Evolutionary conservation across 2,329 filamentous ascomycete genomes (phyloP).

Genomic region (Stemphylium lycopersici): DNA sequence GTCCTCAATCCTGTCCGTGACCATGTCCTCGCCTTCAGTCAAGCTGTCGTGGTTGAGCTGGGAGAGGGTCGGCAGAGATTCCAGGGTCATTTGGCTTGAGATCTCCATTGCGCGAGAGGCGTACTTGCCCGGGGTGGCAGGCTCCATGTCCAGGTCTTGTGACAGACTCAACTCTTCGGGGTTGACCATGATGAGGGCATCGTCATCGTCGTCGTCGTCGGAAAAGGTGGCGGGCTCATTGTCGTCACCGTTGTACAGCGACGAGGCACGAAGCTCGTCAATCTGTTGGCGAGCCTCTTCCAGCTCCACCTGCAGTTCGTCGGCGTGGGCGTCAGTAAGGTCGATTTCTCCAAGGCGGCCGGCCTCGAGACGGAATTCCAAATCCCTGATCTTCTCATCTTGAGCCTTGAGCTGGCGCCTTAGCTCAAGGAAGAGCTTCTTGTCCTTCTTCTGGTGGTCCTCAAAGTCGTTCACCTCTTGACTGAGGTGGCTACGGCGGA

Average conservation of each 20-base stretch:
- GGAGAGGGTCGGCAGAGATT: slow-evolving; percentile 31
- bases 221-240: slow-evolving; percentile 30
- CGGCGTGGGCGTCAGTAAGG: slow-evolving; percentile 43
- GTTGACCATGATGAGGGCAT: slow-evolving; percentile 41
- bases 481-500: slow-evolving; percentile 50
- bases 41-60: slow-evolving; percentile 37
- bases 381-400: slow-evolving; percentile 45
- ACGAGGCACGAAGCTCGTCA: slow-evolving; percentile 42
- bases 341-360: slow-evolving; percentile 48
- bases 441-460: slow-evolving; percentile 46
- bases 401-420: slow-evolving; percentile 46
- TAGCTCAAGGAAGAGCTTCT: slow-evolving; percentile 46
- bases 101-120: slow-evolving; percentile 36
- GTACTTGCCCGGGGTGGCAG: slow-evolving; percentile 36
- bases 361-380: slow-evolving; percentile 47
- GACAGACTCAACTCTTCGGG: slow-evolving; percentile 42
- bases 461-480: slow-evolving; percentile 51
- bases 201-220: slow-evolving; percentile 40
- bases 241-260: slow-evolving; percentile 37
- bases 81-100: slow-evolving; percentile 38
- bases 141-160: slow-evolving; percentile 37
- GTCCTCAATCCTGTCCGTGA: slow-evolving; percentile 41
- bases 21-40: slow-evolving; percentile 26
- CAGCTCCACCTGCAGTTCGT: slow-evolving; percentile 43
- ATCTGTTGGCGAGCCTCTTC: slow-evolving; percentile 46